A percentile compares a stretch with the other conserved stretches of the same genome.
Evolutionary conservation across 2,329 filamentous ascomycete species (phyloP).

Genomic region (Teratosphaeria viscida): DNA sequence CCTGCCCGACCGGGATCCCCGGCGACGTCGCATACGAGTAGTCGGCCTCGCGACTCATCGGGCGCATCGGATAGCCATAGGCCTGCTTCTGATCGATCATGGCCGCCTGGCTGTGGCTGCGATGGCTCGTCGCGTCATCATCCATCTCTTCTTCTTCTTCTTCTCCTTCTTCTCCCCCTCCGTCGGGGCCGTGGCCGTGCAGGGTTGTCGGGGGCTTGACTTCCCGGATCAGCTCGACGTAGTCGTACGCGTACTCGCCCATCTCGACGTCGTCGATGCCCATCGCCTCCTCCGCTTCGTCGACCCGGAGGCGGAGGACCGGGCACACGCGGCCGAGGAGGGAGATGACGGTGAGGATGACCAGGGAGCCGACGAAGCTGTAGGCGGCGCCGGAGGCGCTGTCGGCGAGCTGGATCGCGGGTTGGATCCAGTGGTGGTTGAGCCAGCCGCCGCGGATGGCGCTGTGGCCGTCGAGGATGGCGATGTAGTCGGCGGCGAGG

Average conservation of each 20-base stretch:
- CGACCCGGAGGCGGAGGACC: constrained; percentile 61
- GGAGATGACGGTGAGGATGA: constrained; percentile 44
- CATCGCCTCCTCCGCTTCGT: constrained; percentile 67
- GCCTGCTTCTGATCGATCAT: constrained; percentile 7
- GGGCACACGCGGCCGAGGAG: constrained; percentile 72
- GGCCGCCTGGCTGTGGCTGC: constrained; percentile 8
- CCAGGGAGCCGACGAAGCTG: constrained; percentile 53
- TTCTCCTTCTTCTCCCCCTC: not conserved
- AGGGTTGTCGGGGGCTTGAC: constrained; percentile 32
- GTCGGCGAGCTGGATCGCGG: constrained; percentile 75
- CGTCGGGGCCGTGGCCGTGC: not conserved
- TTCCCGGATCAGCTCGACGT: constrained; percentile 71
- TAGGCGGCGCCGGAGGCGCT: constrained; percentile 66
- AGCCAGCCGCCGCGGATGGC: constrained; percentile 68
- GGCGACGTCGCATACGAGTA: not conserved
- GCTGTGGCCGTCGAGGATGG: constrained; percentile 61
- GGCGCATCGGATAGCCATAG: constrained; percentile 3
- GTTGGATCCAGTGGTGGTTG: constrained; percentile 72
- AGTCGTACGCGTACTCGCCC: constrained; percentile 92
- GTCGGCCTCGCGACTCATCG: not conserved
- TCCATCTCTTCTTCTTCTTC: constrained; percentile 2
- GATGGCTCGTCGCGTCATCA: constrained; percentile 5
- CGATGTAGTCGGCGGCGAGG: constrained; percentile 78
- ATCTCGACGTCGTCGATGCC: constrained; percentile 83
- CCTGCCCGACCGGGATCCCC: constrained; percentile 1